phyloP scores from a whole-genome alignment of 2,329 filamentous ascomycete species.

The Fusarium falciforme region DNA sequence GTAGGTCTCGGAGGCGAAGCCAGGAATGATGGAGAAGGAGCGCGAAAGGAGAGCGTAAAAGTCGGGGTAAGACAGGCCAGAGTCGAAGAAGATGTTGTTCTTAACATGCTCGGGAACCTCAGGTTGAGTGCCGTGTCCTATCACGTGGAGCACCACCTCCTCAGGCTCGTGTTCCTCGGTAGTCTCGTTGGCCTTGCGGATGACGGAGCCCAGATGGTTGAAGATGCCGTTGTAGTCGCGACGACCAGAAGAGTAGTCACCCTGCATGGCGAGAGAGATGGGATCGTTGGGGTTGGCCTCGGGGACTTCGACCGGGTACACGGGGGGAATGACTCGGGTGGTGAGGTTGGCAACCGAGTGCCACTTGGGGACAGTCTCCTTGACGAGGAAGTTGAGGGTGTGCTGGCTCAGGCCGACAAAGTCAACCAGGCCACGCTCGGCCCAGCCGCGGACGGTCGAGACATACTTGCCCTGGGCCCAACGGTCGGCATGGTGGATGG shows the following conservation, averaged over 20 bases:
- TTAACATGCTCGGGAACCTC: slow-evolving; percentile 38
- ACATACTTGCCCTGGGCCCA: slow-evolving; percentile 39
- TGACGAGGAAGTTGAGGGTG: slow-evolving; percentile 39
- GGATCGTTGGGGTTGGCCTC: slow-evolving; percentile 23
- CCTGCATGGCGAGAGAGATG: slow-evolving; percentile 44
- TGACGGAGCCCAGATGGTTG: slow-evolving; percentile 37
- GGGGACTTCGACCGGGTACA: slow-evolving; percentile 39
- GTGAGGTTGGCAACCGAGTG: slow-evolving; percentile 24
- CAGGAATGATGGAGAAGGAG: slow-evolving; percentile 39
- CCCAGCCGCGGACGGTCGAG: slow-evolving; percentile 34
- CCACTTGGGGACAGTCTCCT: slow-evolving; percentile 39
- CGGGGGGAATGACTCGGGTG: slow-evolving; percentile 40
- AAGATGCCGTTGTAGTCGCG: slow-evolving; percentile 44
- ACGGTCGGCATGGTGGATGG: slow-evolving; percentile 44
- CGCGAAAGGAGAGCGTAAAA: slow-evolving; percentile 40
- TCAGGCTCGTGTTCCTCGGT: slow-evolving; percentile 4
- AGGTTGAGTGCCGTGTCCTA: slow-evolving; percentile 41
- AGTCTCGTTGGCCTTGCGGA: slow-evolving; percentile 34
- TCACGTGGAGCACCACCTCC: slow-evolving; percentile 40
- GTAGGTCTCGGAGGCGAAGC: slow-evolving; percentile 43
- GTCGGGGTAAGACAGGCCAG: slow-evolving; percentile 42
- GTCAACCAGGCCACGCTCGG: slow-evolving; percentile 34
- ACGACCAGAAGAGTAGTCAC: slow-evolving; percentile 43
- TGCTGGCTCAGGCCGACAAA: slow-evolving; percentile 45
- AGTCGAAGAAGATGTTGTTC: slow-evolving; percentile 40